Base-by-base conservation (phyloP, 2,329 filamentous ascomycete genomes). In the Diaporthe ampelina region DNA sequence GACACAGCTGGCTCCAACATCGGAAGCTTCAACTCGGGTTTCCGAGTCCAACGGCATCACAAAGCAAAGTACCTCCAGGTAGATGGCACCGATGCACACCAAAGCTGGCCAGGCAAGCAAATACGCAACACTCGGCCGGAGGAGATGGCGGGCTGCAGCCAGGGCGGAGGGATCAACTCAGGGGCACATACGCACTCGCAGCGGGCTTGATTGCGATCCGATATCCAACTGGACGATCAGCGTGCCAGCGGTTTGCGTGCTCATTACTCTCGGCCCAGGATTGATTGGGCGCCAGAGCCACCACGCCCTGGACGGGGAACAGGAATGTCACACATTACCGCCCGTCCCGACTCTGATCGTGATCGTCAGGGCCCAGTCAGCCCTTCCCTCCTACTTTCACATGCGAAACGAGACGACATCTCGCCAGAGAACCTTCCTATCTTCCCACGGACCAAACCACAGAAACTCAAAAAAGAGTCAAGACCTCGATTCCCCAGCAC, bases 171-270 rank as follows among this genome's bases (percentile, higher is more conserved):
- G 8, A 40, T 67, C 45, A 50, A 68, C 63, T 54, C 63, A 68
- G 63, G 63, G 63, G 63, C 45, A 40, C n/a, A 24, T 24, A 26
- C 43, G 48, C 29, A 68, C 17, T 13, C 63, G 32, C 48, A 40
- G 37, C 32, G 43, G 45, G 63, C 63, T 68, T 68, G 45, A 68
- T 68, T 68, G 48, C 63, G 63, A 68, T 68, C 48, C 48, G 63
- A 68, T 68, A 68, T 68, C 17, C 48, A 68, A 68, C 63, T 68
- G 63, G 63, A 26, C 48, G 48, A 68, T 68, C 63, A 54, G 63
- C 63, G 63, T 37, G 63, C 63, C 48, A 40, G 48, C 48, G 26
- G 21, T 40, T 68, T 68, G 63, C 45, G 63, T 52, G 63, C 45
- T 67, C 29, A 24, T 68, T 68, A 68, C 48, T 40, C 32, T 67